Conservation (phyloP, 306 rosid genomes). For the Spatholobus suberectus region DNA sequence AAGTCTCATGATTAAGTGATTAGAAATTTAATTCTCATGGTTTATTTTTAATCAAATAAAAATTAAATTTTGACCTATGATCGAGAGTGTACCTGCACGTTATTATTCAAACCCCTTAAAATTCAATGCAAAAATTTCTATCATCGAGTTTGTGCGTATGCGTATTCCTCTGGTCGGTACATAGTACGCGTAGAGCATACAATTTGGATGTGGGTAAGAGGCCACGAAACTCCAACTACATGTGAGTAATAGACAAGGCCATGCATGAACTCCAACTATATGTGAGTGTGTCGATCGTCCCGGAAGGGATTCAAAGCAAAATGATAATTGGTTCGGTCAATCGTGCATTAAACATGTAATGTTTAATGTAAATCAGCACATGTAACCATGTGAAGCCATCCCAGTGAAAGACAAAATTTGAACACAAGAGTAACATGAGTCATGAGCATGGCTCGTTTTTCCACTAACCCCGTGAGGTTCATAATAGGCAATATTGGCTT, state of each 20-base stretch:
- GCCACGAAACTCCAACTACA: not conserved
- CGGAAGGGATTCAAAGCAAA: too few relatives aligned
- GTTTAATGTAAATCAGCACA: conserved; percentile 43
- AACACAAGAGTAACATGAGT: conserved; percentile 35
- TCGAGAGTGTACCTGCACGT: not conserved
- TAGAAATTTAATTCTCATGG: not conserved
- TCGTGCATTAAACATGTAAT: not conserved
- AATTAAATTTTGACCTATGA: not conserved
- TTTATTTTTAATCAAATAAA: not conserved
- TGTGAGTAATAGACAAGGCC: not conserved
- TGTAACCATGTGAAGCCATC: conserved; percentile 56
- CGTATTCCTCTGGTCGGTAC: not conserved
- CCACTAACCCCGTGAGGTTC: not conserved
- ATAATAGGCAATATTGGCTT: conserved; percentile 3
- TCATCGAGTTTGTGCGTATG: not conserved
- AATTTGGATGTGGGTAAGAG: not conserved
- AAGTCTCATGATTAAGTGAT: not conserved
- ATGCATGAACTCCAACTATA: not conserved
- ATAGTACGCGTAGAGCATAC: not conserved
- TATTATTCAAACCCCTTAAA: not conserved
- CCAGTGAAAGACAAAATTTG: conserved; percentile 39
- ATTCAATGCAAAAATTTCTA: not conserved
- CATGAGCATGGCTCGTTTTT: conserved; percentile 30
- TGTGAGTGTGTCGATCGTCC: too few relatives aligned
- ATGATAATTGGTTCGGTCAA: not conserved